These are phyloP conservation scores for Boletus vermiculosoides DNA, from an alignment of 768 basidiomycete species.

Conservation along the genomic window DNA sequence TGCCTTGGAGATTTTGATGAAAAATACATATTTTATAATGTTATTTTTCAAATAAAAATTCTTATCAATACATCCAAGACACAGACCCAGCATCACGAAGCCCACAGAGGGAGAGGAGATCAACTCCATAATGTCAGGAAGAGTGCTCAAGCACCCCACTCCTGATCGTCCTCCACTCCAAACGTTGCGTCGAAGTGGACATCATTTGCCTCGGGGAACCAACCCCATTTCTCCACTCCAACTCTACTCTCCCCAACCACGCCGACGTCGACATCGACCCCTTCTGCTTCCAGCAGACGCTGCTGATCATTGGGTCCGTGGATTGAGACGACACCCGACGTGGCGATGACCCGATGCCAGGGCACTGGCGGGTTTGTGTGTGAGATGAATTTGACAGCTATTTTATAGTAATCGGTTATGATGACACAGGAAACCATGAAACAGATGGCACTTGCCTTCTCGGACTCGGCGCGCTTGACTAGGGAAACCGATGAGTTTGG, in stretches of 20 bases:
- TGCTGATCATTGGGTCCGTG: constrained; percentile 46
- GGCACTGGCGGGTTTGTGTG: constrained; percentile 62
- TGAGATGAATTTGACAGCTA: constrained; percentile 73
- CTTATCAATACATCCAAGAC: background rate
- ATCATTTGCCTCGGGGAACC: constrained; percentile 48
- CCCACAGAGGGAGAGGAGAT: background rate
- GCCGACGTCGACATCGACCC: constrained; percentile 60
- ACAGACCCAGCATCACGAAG: background rate
- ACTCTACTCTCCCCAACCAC: constrained; percentile 55
- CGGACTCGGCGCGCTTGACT: constrained; percentile 72
- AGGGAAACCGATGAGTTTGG: constrained; percentile 73
- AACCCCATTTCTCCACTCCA: constrained; percentile 50
- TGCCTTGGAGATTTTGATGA: too few relatives aligned
- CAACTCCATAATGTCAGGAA: background rate
- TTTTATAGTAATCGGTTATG: background rate
- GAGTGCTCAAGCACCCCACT: constrained; percentile 12
- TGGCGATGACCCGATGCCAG: constrained; percentile 73
- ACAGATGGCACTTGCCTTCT: constrained; percentile 49
- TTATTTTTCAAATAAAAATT: background rate
- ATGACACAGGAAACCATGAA: background rate
- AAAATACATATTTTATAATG: background rate
- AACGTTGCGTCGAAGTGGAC: background rate
- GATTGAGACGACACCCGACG: constrained; percentile 70
- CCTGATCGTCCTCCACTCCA: constrained; percentile 1
- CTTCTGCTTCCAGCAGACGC: constrained; percentile 70